Percentiles rank a stretch among this genome's conserved stretches.
phyloP scores from a whole-genome alignment of 306 rosid species.

The Myrica gale region DNA sequence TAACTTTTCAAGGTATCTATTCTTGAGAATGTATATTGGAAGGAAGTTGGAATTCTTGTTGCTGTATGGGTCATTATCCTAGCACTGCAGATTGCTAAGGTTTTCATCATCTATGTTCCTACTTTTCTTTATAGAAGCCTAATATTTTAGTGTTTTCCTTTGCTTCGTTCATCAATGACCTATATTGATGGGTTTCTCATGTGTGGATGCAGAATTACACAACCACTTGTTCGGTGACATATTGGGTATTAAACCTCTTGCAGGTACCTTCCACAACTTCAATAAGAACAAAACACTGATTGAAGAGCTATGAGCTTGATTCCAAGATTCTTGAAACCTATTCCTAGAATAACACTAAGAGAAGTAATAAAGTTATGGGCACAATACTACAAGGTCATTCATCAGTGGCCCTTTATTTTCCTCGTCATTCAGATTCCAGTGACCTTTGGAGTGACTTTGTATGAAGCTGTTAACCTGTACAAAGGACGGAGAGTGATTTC shows the following conservation, averaged over 20 bases:
- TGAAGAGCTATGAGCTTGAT: not conserved
- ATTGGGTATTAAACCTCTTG: conserved; percentile 74
- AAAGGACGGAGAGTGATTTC: conserved; percentile 60
- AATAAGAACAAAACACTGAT: not conserved
- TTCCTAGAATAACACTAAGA: not conserved
- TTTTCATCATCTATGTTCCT: conserved; percentile 23
- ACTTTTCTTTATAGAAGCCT: not conserved
- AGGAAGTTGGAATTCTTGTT: conserved; percentile 72
- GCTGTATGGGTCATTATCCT: conserved; percentile 88
- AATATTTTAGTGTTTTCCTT: conserved; percentile 14
- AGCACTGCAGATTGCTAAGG: conserved; percentile 73
- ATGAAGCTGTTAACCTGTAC: conserved; percentile 70
- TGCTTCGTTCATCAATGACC: not conserved
- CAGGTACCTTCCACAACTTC: conserved; percentile 51
- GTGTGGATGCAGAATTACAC: conserved; percentile 45
- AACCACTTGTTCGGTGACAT: conserved; percentile 57
- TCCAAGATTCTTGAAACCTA: not conserved
- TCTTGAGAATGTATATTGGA: conserved; percentile 72
- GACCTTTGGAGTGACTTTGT: conserved; percentile 60
- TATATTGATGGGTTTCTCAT: not conserved
- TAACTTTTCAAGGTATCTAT: conserved; percentile 62
- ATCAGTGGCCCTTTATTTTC: not conserved
- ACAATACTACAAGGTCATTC: no score
- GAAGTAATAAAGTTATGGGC: no score
- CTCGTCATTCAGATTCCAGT: conserved; percentile 59